phyloP scores from a whole-genome alignment of 1,284 basidiomycete genomes.

The Ustanciosporium gigantosporum region DNA sequence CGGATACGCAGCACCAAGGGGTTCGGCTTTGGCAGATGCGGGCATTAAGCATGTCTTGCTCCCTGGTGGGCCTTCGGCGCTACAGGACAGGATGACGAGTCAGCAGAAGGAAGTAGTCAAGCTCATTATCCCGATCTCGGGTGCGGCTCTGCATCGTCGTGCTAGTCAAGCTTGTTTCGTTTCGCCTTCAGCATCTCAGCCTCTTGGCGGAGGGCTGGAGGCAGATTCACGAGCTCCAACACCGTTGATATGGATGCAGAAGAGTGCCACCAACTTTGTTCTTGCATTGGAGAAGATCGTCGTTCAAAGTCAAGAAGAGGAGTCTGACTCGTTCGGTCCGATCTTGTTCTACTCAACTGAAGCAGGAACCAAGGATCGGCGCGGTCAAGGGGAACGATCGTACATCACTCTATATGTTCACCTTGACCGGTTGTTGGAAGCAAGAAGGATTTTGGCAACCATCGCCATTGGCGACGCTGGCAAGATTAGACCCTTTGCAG shows the following conservation, averaged over 20 bases:
- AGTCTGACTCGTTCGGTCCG: background rate
- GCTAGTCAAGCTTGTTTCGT: background rate
- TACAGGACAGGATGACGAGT: no score
- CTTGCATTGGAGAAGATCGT: background rate
- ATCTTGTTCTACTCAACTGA: background rate
- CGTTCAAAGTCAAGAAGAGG: background rate
- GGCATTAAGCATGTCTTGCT: no score
- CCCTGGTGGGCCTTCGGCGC: no score
- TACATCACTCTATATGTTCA: background rate
- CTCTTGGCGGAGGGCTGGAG: no score
- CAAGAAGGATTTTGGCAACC: background rate
- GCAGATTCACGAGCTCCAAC: background rate
- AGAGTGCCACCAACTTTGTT: background rate
- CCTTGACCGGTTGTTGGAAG: background rate
- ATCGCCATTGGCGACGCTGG: no score
- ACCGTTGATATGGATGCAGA: background rate
- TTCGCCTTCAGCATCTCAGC: background rate
- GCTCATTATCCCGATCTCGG: background rate
- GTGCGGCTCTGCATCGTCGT: no score
- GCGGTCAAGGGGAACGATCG: no score
- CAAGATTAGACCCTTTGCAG: no score
- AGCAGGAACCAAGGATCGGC: no score
- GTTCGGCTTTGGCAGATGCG: no score
- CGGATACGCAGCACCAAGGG: no score
- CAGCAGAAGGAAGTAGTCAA: background rate